Base-by-base conservation (phyloP, 1,139 yeast species). In the Suzukiozyma palmioleophila region DNA sequence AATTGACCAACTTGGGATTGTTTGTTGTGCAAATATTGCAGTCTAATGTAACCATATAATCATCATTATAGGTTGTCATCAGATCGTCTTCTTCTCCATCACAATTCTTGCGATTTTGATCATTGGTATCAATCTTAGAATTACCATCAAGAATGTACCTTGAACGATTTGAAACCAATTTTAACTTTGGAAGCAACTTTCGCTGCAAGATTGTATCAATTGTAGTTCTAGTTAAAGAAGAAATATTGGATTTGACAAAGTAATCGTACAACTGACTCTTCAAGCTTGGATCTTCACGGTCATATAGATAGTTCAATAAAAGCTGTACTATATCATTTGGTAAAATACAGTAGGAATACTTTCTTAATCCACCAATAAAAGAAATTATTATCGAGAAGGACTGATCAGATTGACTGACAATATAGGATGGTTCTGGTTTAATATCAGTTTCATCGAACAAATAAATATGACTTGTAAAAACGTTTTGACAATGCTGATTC, bases 201-300 rank as follows among this genome's bases (percentile, higher is more conserved):
- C 72, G 72, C 12, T 74, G 63, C 25, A 75, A 56, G 12, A 81
- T 60, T 64, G 79, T 73, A 45, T 78, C 80, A 8, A 77, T 48
- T 3, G 81, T 64, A 21, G 72, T 49, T 50, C 69, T 75, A n/a
- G 79, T 73, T 47, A 78, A 56, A 37, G 71, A 59, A 33, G 61
- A 54, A 13, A 55, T 50, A 3, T 40, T 44, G 15, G 58, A 46
- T n/a, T 48, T 43, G 22, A 47, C 48, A 36, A 59, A 66, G 45
- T 61, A 55, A 3, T 58, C 54, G 28, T 54, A 56, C 24, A 60
- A 50, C 28, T 47, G 48, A 14, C 45, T 31, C 46, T 49, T 58
- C 22, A 62, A 49, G 2, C 46, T 41, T 14, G 42, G 40, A 27
- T 58, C 43, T 13, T 39, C 46, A 15, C 60, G 60, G 44, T 61